phyloP scores from a whole-genome alignment of 2,329 filamentous ascomycete genomes.

The Alternaria sp. region DNA sequence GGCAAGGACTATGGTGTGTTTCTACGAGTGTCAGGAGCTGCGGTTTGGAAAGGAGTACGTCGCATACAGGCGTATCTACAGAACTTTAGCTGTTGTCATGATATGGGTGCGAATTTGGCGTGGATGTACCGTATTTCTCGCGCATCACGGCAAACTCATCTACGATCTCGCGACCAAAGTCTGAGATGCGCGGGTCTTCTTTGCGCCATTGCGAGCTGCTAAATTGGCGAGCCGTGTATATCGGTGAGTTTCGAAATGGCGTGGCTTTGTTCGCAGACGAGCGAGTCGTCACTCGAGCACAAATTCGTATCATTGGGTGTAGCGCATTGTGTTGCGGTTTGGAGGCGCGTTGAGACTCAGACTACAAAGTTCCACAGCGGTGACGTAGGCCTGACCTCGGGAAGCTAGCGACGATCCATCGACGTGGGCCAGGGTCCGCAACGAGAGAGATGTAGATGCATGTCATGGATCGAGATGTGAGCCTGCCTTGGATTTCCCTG shows the following conservation, averaged over 20 bases:
- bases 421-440: slow-evolving; percentile 7
- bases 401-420: slow-evolving; percentile 4
- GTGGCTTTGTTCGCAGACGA: slow-evolving; percentile 17
- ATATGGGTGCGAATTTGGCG: no score
- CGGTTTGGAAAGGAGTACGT: slow-evolving; percentile 26
- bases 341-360: slow-evolving; percentile 15
- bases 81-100: slow-evolving; percentile 19
- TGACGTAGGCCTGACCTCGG: slow-evolving; percentile 34
- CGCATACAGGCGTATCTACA: slow-evolving; percentile 47
- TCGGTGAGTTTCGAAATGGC: slow-evolving; percentile 3
- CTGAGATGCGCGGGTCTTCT: slow-evolving; percentile 61
- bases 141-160: slow-evolving; percentile 70
- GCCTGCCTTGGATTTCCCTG: background rate
- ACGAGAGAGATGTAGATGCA: slow-evolving; percentile 1
- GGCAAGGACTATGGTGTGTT: slow-evolving; percentile 68
- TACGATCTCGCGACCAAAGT: slow-evolving; percentile 62
- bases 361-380: slow-evolving; percentile 17
- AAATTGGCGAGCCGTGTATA: slow-evolving; percentile 27
- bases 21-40: slow-evolving; percentile 45
- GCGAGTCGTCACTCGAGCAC: slow-evolving; percentile 37
- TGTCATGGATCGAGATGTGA: background rate
- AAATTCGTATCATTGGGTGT: slow-evolving; percentile 43
- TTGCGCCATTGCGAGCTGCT: slow-evolving; percentile 32
- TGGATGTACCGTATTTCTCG: slow-evolving; percentile 62
- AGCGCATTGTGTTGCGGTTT: slow-evolving; percentile 27